Evolutionary conservation across 2,329 filamentous ascomycete genomes (phyloP), one percentile per base, ranked within the genome.

Genomic region (Talaromyces sp.): DNA sequence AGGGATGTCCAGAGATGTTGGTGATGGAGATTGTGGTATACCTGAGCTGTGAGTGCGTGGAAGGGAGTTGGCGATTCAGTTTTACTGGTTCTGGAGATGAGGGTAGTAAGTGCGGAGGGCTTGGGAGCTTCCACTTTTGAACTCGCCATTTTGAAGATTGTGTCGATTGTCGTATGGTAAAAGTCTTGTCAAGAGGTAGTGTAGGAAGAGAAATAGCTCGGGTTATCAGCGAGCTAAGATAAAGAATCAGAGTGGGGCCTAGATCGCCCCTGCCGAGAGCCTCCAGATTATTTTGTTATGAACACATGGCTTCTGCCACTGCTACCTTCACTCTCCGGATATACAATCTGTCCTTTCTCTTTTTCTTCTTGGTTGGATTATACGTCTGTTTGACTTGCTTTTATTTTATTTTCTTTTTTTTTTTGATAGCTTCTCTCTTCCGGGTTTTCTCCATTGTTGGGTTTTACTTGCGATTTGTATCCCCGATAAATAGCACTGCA

Each of bases 1-100:
- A 89, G 77, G 37, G 80, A 78, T 41, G 84, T 83, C 87, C 87
- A 89, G 43, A 81, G 76, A 73, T 89, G 87, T 73, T 89, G 86
- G 75, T 87, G 80, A 72, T 84, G 82, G 69, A 89, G 85, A 75
- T 89, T 89, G 77, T 89, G 86, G 58, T 84, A 80, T 70, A 88
- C 81, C 74, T 88, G 85, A 57, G 84, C 74, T 9, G 86, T 83
- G 66, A 87, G 83, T 66, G 83, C 78, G 70, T 75, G 70, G 65
- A 72, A 67, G 5, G 77, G 73, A 47, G 70, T 66, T 4, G 72
- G 22, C 8, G 22, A 33, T 6, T 8, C 67, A 45, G 70, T 67
- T 41, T 69, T 67, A 45, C 66, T 47, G 59, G 73, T 69, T 35
- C 72, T 67, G n/a, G 74, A 66, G 62, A 82, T 77, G 61, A 81